Evolutionary conservation across 371 early-diverging fungal genomes (phyloP).

Genomic region (Mortierella sp.): DNA sequence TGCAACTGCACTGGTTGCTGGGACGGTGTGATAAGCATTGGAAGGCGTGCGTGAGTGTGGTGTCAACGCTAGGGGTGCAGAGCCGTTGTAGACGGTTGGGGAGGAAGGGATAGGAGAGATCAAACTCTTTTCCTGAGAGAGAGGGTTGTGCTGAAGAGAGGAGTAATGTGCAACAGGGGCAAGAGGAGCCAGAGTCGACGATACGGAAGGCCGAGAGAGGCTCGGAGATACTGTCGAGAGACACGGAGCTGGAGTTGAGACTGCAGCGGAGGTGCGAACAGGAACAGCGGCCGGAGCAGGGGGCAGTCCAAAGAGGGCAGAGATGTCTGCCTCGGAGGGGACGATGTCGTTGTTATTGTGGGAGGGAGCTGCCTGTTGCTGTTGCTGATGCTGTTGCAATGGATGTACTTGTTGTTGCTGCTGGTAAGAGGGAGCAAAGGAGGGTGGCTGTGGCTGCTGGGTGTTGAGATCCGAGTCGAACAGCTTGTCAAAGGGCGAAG

Average conservation of each 20-base stretch:
- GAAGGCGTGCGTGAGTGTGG: neutral
- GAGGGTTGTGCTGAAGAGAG: constrained; percentile 8
- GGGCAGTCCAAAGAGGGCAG: constrained; percentile 46
- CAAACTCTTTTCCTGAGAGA: constrained; percentile 23
- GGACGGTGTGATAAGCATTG: neutral
- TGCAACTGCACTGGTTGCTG: constrained; percentile 8
- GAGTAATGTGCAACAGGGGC: constrained; percentile 15
- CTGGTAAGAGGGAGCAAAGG: neutral
- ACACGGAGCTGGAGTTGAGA: constrained; percentile 5
- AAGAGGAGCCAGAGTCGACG: constrained; percentile 14
- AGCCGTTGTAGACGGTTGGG: constrained; percentile 7
- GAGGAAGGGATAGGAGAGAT: constrained; percentile 19
- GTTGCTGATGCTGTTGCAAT: neutral
- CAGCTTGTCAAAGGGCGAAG: constrained; percentile 31
- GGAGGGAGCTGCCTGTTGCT: neutral
- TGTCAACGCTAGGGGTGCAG: neutral
- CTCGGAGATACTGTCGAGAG: constrained; percentile 16
- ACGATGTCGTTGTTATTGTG: neutral
- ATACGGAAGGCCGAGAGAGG: neutral
- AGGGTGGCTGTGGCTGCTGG: neutral
- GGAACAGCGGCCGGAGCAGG: constrained; percentile 10
- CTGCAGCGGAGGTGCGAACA: neutral
- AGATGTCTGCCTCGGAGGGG: constrained; percentile 50
- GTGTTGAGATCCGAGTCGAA: constrained; percentile 22
- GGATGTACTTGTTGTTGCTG: neutral